Evolutionary conservation across 2,329 filamentous ascomycete genomes (phyloP).

Genomic region (Colletotrichum truncatum): DNA sequence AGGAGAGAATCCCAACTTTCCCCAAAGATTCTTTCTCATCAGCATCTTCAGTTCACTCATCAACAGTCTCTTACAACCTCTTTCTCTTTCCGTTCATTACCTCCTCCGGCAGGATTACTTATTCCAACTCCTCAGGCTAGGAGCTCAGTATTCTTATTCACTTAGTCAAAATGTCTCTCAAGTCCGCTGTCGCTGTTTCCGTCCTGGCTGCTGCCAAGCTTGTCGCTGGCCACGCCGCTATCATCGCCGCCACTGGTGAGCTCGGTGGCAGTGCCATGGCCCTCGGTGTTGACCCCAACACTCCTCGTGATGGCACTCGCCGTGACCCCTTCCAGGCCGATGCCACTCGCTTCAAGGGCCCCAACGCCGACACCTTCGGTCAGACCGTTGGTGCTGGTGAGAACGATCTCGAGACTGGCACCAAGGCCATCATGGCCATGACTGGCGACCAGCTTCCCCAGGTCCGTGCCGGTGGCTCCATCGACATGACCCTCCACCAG

Average conservation of each 20-base stretch:
- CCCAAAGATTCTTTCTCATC: conserved; percentile 1
- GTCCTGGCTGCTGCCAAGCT: conserved; percentile 63
- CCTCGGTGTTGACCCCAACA: conserved; percentile 60
- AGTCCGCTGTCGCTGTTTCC: conserved; percentile 48
- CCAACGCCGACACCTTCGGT: conserved; percentile 60
- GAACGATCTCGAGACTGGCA: conserved; percentile 67
- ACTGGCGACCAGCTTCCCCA: conserved; percentile 67
- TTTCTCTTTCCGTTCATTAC: conserved; percentile 14
- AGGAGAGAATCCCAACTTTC: not conserved
- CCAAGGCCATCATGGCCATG: conserved; percentile 63
- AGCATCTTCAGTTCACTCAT: conserved; percentile 18
- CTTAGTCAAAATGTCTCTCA: conserved; percentile 42
- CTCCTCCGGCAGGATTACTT: conserved; percentile 29
- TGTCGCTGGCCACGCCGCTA: conserved; percentile 68
- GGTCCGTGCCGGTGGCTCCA: conserved; percentile 62
- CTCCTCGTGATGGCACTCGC: conserved; percentile 68
- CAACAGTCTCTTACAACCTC: conserved; percentile 27
- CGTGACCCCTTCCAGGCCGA: conserved; percentile 72
- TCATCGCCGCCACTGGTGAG: conserved; percentile 65
- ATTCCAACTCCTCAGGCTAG: conserved; percentile 28
- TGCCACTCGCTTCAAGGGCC: conserved; percentile 67
- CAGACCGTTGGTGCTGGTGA: conserved; percentile 65
- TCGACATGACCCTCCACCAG: conserved; percentile 62
- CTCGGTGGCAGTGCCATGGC: conserved; percentile 64
- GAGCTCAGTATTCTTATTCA: conserved; percentile 19